phyloP scores from a whole-genome alignment of 2,329 filamentous ascomycete genomes.

The Kalmusia sp. region DNA sequence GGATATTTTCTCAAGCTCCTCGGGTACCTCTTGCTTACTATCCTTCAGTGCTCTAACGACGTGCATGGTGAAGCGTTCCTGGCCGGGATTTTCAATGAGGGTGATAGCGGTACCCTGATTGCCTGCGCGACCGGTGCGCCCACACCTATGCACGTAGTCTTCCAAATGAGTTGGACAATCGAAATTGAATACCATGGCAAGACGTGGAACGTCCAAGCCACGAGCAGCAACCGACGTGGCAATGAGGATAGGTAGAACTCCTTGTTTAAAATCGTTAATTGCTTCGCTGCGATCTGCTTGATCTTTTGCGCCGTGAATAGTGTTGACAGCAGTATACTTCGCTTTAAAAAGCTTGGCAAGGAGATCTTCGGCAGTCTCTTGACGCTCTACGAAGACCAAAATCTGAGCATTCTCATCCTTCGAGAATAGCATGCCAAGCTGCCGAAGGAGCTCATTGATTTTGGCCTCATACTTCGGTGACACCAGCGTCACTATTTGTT shows the following conservation, averaged over 20 bases:
- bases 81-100: constrained; percentile 88
- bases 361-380: constrained; percentile 69
- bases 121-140: constrained; percentile 91
- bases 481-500: constrained; percentile 84
- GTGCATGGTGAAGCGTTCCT: constrained; percentile 88
- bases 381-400: constrained; percentile 89
- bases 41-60: constrained; percentile 92
- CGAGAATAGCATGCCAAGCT: constrained; percentile 86
- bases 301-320: constrained; percentile 78
- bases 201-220: constrained; percentile 92
- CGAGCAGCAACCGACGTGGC: constrained; percentile 95
- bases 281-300: constrained; percentile 44
- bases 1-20: constrained; percentile 66
- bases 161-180: constrained; percentile 94
- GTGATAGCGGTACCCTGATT: constrained; percentile 95
- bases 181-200: constrained; percentile 96
- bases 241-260: constrained; percentile 86
- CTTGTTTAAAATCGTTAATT: constrained; percentile 59
- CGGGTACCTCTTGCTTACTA: constrained; percentile 83
- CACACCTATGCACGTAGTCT: constrained; percentile 94
- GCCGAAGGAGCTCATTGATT: constrained; percentile 81
- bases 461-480: constrained; percentile 69
- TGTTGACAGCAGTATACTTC: constrained; percentile 63
- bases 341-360: constrained; percentile 38
- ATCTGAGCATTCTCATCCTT: constrained; percentile 88